Conservation (phyloP, 2,329 filamentous ascomycete species). For the Fusarium papillatum region DNA sequence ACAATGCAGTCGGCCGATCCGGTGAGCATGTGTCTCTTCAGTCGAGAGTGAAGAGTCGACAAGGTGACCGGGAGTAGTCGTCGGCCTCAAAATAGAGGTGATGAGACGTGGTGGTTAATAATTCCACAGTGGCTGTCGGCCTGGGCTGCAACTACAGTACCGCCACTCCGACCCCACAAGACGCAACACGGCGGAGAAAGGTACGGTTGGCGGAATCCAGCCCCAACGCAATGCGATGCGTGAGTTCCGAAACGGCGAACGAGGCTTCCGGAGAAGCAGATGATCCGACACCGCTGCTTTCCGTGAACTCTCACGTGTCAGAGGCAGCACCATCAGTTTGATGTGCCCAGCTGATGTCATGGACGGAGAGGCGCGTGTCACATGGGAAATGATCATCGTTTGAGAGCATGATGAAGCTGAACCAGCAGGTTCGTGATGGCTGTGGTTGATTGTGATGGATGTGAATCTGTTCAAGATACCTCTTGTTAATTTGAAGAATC, state of each 20-base stretch:
- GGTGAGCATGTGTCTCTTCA: neutral
- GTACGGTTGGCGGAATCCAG: neutral
- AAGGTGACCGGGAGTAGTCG: constrained; percentile 6
- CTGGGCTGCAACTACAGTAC: constrained; percentile 32
- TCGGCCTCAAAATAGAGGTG: constrained; percentile 20
- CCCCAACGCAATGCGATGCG: neutral
- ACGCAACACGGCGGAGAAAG: constrained; percentile 2
- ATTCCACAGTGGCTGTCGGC: constrained; percentile 25
- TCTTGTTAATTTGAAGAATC: neutral
- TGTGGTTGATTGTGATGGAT: neutral
- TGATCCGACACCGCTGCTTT: constrained; percentile 20
- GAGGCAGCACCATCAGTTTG: neutral
- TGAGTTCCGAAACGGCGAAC: constrained; percentile 1
- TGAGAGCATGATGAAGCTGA: neutral
- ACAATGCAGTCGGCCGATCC: neutral
- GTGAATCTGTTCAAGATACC: neutral
- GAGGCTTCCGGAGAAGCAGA: neutral
- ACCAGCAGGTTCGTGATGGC: neutral
- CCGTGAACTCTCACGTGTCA: constrained; percentile 35
- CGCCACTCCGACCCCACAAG: constrained; percentile 35
- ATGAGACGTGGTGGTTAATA: constrained; percentile 44
- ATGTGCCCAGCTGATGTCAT: constrained; percentile 39
- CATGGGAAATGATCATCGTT: constrained; percentile 35
- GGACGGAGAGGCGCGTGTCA: constrained; percentile 15
- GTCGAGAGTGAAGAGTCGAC: neutral